These are phyloP conservation scores for Infundibulicybe gibba DNA, from an alignment of 768 basidiomycete genomes.

Conservation along the genomic window DNA sequence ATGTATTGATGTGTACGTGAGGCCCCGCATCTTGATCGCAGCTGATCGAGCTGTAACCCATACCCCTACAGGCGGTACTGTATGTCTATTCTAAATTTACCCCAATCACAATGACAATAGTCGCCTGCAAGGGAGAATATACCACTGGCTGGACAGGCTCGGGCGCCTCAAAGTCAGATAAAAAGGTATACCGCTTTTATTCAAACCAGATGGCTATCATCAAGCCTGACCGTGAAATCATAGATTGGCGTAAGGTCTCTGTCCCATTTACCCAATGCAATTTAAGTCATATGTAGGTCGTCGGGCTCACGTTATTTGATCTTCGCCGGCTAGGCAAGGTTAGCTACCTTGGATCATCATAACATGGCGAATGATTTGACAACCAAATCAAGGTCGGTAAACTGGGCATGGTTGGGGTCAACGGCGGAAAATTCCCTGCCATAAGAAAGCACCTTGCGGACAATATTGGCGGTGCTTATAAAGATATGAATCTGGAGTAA, in stretches of 20 bases:
- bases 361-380: not conserved
- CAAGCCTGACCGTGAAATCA: no score
- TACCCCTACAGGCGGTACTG: slow-evolving; percentile 31
- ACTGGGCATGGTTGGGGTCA: slow-evolving; percentile 87
- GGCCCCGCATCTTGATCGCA: not conserved
- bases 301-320: slow-evolving; percentile 88
- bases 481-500: slow-evolving; percentile 81
- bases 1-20: slow-evolving; percentile 74
- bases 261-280: slow-evolving; percentile 1
- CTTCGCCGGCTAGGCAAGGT: slow-evolving; percentile 82
- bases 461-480: slow-evolving; percentile 83
- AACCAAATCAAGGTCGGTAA: slow-evolving; percentile 48
- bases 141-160: slow-evolving; percentile 93
- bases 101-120: no score
- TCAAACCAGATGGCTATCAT: not conserved
- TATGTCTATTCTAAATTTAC: slow-evolving; percentile 11
- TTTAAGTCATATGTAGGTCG: slow-evolving; percentile 52
- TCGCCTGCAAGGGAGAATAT: slow-evolving; percentile 65
- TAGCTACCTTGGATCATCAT: not conserved
- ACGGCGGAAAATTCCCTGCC: slow-evolving; percentile 83
- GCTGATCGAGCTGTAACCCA: slow-evolving; percentile 10
- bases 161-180: slow-evolving; percentile 93
- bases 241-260: slow-evolving; percentile 63
- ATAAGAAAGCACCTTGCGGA: slow-evolving; percentile 77
- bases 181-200: slow-evolving; percentile 56